Percentiles rank a stretch among this genome's conserved stretches.
Conservation (phyloP, 1,139 yeast genomes). For the Kodamaea fungicola region DNA sequence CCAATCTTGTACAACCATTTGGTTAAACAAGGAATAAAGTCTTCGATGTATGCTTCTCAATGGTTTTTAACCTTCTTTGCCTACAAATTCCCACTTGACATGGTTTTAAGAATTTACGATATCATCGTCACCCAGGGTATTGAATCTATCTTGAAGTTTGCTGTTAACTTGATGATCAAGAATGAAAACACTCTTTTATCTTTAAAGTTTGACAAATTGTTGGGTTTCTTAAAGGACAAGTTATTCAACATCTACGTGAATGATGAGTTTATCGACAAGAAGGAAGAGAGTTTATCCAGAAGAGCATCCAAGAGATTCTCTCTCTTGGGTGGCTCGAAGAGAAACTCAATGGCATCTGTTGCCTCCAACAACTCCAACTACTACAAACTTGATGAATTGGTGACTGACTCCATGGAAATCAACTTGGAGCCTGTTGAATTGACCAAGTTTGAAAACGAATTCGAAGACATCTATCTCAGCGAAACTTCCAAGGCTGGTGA, state of each 20-base stretch:
- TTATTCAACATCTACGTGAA: constrained; percentile 68
- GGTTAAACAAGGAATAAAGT: constrained; percentile 76
- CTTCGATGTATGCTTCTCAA: constrained; percentile 93
- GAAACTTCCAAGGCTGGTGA: constrained; percentile 71
- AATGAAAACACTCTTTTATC: constrained; percentile 58
- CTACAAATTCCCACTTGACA: constrained; percentile 82
- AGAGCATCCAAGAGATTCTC: constrained; percentile 18
- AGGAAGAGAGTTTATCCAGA: constrained; percentile 14
- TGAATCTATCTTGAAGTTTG: constrained; percentile 78
- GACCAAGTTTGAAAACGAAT: constrained; percentile 68
- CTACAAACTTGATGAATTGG: constrained; percentile 69
- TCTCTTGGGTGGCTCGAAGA: constrained; percentile 17
- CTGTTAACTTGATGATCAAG: constrained; percentile 68
- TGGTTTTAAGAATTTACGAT: constrained; percentile 81
- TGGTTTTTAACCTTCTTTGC: constrained; percentile 96
- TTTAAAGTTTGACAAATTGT: constrained; percentile 68
- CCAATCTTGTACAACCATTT: constrained; percentile 75
- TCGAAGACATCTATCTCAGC: constrained; percentile 62
- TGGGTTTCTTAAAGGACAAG: constrained; percentile 74
- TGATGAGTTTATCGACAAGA: constrained; percentile 28
- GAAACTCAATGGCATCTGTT: constrained; percentile 11
- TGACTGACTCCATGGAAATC: constrained; percentile 73
- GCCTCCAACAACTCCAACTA: constrained; percentile 17
- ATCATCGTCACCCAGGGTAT: constrained; percentile 84
- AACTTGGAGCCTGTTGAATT: constrained; percentile 70